Conservation (phyloP, 345 rosid species). For the Brassica incana region DNA sequence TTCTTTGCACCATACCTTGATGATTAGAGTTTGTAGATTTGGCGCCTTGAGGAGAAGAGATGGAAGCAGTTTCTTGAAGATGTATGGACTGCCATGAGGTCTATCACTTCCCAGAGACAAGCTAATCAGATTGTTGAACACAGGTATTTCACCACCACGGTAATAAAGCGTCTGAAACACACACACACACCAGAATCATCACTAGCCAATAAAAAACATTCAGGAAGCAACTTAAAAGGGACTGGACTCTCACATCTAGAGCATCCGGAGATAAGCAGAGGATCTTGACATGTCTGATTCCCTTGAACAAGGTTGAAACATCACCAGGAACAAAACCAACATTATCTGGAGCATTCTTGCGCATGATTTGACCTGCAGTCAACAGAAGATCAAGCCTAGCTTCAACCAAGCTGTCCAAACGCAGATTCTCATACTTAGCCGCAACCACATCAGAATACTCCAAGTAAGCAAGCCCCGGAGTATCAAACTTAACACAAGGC, state of each 20-base stretch:
- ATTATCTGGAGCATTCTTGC: not conserved
- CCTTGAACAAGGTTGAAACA: conserved; percentile 23
- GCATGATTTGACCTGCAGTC: conserved; percentile 19
- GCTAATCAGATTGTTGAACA: conserved; percentile 29
- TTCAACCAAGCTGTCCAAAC: conserved; percentile 26
- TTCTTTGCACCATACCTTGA: conserved; percentile 24
- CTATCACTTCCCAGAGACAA: conserved; percentile 32
- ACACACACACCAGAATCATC: not conserved
- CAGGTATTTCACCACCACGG: conserved; percentile 26
- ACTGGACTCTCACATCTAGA: conserved; percentile 15
- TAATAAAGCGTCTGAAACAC: conserved; percentile 35
- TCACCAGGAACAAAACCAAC: conserved; percentile 24
- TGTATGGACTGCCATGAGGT: conserved; percentile 25
- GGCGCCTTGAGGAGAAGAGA: conserved; percentile 21
- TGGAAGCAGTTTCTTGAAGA: conserved; percentile 31
- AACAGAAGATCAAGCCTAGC: conserved; percentile 33
- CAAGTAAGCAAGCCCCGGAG: conserved; percentile 28
- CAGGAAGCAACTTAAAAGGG: not conserved
- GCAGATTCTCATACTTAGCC: conserved; percentile 10
- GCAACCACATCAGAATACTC: conserved; percentile 32
- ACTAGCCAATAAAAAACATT: not conserved
- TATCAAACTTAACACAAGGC: conserved; percentile 27
- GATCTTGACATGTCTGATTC: conserved; percentile 18
- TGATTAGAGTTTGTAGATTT: conserved; percentile 31
- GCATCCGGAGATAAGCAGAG: conserved; percentile 38